Base-by-base conservation (phyloP, 1,139 yeast species). In the Lodderomyces oxycetoniae region DNA sequence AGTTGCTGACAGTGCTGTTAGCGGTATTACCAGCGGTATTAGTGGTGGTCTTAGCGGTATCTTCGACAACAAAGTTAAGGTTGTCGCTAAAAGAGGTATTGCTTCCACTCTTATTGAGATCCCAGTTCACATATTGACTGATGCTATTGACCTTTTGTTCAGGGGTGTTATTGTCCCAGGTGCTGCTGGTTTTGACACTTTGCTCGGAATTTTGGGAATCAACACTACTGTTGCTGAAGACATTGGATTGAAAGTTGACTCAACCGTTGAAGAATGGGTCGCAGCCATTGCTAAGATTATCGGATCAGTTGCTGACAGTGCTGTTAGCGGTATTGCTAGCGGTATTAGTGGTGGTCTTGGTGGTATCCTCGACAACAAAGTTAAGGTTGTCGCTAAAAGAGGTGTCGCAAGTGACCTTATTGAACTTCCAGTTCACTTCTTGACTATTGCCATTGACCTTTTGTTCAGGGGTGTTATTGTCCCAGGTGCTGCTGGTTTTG, bases 221-320 rank as follows among this genome's bases (percentile, higher is more conserved):
- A 24, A 24, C 12, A 12, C 26, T 24, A 24, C 26, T 12, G 26
- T 7, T 6, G 26, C 26, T 14, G 12, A 24, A 11, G 26, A 24
- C 14, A 10, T 24, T 11, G 26, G 26, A 7, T 24, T 24, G 26
- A 10, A 7, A n/a, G 26, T 14, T 24, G 12, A 11, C 7, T 14
- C 9, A 24, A n/a, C 26, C 11, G 12, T 24, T 12, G 9, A 11
- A 7, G 26, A 10, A 7, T 24, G 9, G 26, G 14, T 24, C 6
- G 12, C 9, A 7, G 7, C 9, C 7, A 14, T 24, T 24, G 26
- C n/a, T 10, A 24, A 10, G 11, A 6, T 24, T 12, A 14, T 24
- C n/a, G n/a, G n/a, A n/a, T n/a, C n/a, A n/a, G n/a, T n/a, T n/a
- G n/a, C n/a, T n/a, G n/a, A n/a, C n/a, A n/a, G n/a, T n/a, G n/a